Conservation (phyloP, 768 basidiomycete species). For the Collybia mongolica region DNA sequence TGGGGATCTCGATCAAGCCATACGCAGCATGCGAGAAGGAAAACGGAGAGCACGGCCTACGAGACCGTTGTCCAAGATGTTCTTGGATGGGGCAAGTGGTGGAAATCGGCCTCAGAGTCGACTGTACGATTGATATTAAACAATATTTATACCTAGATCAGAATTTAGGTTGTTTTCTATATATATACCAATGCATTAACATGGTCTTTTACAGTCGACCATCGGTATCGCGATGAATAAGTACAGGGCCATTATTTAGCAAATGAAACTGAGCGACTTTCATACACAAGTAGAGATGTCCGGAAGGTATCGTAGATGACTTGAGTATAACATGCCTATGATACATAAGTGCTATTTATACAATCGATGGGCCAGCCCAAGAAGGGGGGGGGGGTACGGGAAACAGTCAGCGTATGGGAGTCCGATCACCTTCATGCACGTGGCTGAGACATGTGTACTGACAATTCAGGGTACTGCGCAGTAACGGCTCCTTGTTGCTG, state of each 20-base stretch:
- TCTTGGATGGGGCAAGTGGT: constrained; percentile 59
- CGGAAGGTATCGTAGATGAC: too few species aligned
- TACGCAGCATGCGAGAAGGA: constrained; percentile 76
- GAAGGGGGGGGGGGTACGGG: neutral
- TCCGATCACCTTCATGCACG: neutral
- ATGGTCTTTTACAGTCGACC: too few species aligned
- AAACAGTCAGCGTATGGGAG: too few species aligned
- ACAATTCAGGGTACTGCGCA: constrained; percentile 4
- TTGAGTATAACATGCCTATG: neutral
- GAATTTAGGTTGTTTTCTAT: too few species aligned
- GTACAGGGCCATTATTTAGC: too few species aligned
- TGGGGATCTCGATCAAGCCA: constrained; percentile 82
- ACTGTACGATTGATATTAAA: constrained; percentile 21
- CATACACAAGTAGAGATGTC: too few species aligned
- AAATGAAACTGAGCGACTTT: neutral
- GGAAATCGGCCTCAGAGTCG: constrained; percentile 28
- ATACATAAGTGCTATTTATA: neutral
- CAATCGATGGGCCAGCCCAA: neutral
- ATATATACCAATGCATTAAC: too few species aligned
- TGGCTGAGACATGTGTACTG: neutral
- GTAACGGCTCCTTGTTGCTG: constrained; percentile 6
- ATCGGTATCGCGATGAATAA: too few species aligned
- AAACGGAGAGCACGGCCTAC: constrained; percentile 48
- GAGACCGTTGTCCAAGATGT: constrained; percentile 76
- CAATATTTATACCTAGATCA: too few species aligned